Evolutionary conservation across 345 rosid genomes (phyloP).

Genomic region (Camelina hispida): DNA sequence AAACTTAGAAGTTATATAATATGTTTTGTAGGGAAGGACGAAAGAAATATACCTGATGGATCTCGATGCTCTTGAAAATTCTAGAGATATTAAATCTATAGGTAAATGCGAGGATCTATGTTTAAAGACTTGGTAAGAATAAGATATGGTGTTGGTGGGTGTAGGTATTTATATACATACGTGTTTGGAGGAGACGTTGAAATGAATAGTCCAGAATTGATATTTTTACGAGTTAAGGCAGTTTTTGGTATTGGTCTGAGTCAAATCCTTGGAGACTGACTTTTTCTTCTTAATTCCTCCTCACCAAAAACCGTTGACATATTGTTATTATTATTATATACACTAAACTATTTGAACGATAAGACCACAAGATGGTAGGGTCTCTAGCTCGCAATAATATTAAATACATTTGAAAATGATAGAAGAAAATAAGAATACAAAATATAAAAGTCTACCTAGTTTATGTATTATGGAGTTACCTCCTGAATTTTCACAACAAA

Average conservation of each 20-base stretch:
- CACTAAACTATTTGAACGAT: constrained; percentile 23
- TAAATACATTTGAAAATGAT: constrained; percentile 30
- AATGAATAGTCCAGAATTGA: constrained; percentile 27
- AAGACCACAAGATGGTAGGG: constrained; percentile 40
- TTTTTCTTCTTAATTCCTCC: constrained; percentile 31
- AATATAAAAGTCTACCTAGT: not conserved
- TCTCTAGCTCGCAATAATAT: constrained; percentile 38
- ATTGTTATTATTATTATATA: constrained; percentile 3
- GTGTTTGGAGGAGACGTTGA: constrained; percentile 28
- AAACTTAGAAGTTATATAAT: constrained; percentile 14
- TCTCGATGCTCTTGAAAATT: constrained; percentile 33
- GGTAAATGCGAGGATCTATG: constrained; percentile 23
- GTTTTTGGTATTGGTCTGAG: constrained; percentile 32
- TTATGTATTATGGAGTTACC: constrained; percentile 22
- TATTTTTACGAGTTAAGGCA: constrained; percentile 31
- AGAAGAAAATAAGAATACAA: not conserved
- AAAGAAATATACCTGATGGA: constrained; percentile 33
- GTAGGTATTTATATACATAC: constrained; percentile 37
- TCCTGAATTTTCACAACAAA: constrained; percentile 1
- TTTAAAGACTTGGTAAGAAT: constrained; percentile 21
- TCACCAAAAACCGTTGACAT: constrained; percentile 47
- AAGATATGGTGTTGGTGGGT: constrained; percentile 38
- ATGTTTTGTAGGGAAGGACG: constrained; percentile 1
- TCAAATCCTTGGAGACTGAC: constrained; percentile 43
- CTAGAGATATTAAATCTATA: constrained; percentile 2